These are phyloP conservation scores for Grosmannia penicillata DNA, from an alignment of 2,329 filamentous ascomycete species.

Conservation along the genomic window DNA sequence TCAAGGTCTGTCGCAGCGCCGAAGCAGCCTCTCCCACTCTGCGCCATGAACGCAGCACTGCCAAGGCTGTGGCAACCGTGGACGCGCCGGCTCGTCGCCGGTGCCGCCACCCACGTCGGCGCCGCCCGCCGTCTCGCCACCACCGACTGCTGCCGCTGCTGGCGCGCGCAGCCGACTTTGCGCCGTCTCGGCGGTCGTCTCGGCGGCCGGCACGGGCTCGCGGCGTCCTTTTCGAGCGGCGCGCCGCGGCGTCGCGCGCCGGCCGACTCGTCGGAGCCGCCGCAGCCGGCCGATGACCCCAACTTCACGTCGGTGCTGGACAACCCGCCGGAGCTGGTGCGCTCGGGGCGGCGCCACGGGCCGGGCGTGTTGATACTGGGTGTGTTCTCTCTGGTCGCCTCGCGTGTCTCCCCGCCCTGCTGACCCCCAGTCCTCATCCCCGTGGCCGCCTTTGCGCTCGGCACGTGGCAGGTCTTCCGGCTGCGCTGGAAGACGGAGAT, in stretches of 20 bases:
- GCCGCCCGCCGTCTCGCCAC: background rate
- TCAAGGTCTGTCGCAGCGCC: too few species aligned
- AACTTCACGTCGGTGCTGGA: constrained; percentile 78
- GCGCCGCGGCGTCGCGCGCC: background rate
- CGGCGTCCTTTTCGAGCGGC: background rate
- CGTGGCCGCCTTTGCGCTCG: constrained; percentile 75
- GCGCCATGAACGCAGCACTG: background rate
- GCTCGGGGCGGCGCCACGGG: constrained; percentile 57
- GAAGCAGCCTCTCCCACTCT: too few species aligned
- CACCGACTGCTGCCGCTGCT: background rate
- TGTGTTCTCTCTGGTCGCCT: constrained; percentile 16
- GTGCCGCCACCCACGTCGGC: background rate
- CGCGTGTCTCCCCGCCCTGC: background rate
- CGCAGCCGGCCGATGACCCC: constrained; percentile 55
- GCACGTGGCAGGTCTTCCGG: constrained; percentile 90
- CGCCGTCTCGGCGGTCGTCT: background rate
- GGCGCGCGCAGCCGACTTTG: background rate
- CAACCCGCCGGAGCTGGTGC: constrained; percentile 67
- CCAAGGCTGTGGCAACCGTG: constrained; percentile 2
- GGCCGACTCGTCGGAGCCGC: background rate
- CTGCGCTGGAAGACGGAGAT: constrained; percentile 89
- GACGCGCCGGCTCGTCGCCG: background rate
- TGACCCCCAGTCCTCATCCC: constrained; percentile 57
- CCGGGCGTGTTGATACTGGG: constrained; percentile 67
- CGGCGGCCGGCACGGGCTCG: background rate